These are phyloP conservation scores for Takashimella koratensis DNA, from an alignment of 1,284 basidiomycete species.

Conservation along the genomic window DNA sequence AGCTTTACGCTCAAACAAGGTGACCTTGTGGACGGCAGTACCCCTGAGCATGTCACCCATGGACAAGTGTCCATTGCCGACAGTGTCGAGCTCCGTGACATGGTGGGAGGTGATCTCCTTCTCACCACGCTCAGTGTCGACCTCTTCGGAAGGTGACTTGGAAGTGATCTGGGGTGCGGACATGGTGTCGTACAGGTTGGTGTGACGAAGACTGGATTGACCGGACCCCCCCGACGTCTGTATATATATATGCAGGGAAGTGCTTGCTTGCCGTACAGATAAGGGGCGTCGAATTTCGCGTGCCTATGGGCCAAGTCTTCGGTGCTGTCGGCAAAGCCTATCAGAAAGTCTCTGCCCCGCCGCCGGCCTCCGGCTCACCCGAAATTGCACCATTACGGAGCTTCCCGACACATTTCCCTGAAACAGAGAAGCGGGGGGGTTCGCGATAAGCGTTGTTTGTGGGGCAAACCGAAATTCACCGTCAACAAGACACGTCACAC, in stretches of 20 bases:
- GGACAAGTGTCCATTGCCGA: conserved; percentile 1
- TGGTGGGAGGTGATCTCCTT: background rate
- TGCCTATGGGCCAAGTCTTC: background rate
- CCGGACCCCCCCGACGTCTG: no score
- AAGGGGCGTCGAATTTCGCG: background rate
- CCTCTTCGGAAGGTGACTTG: no score
- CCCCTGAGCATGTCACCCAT: conserved; percentile 25
- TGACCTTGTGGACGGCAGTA: conserved; percentile 17
- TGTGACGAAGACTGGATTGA: no score
- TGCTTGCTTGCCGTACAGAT: background rate
- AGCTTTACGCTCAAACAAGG: conserved; percentile 38
- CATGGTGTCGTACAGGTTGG: no score
- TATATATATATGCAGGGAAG: no score
- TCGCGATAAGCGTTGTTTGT: background rate
- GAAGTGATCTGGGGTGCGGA: no score
- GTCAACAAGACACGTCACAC: background rate
- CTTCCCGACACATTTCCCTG: no score
- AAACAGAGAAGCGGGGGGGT: no score
- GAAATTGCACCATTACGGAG: no score
- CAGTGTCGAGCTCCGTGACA: background rate
- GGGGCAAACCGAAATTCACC: background rate
- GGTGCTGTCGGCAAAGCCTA: background rate
- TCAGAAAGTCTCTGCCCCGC: background rate
- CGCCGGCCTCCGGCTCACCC: background rate
- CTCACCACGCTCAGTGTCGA: background rate